These are phyloP conservation scores for Parietichytrium sp. DNA, from an alignment of 108 stramenopile genomes.

Conservation along the genomic window DNA sequence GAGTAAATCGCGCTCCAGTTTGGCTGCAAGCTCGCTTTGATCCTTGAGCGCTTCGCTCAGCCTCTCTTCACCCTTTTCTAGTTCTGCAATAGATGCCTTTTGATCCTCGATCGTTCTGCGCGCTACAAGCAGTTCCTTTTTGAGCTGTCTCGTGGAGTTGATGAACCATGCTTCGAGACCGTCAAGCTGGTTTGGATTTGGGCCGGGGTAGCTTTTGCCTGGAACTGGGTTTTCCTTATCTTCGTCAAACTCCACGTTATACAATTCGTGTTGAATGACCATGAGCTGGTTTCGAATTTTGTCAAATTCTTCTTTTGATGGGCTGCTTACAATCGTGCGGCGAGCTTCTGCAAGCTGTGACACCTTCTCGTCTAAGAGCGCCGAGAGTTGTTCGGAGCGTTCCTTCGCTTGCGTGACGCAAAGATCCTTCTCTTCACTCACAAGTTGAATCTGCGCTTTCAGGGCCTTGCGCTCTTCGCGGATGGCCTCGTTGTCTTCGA, in stretches of 20 bases:
- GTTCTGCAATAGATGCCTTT: background rate
- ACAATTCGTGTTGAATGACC: background rate
- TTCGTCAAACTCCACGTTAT: background rate
- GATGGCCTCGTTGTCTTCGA: background rate
- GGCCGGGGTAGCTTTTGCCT: background rate
- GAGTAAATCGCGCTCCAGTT: conserved; percentile 11
- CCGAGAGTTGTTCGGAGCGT: background rate
- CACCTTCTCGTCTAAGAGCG: background rate
- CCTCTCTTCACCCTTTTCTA: background rate
- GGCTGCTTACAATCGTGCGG: background rate
- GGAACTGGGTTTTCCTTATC: background rate
- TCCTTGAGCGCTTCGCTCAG: conserved; percentile 24
- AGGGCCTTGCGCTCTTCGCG: background rate
- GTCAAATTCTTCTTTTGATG: background rate
- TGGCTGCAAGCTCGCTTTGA: conserved; percentile 20
- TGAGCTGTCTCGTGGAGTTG: conserved; percentile 3
- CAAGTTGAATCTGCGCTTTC: background rate
- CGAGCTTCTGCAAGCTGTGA: background rate
- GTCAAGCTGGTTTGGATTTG: conserved; percentile 2
- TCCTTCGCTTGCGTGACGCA: background rate
- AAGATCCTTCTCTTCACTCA: background rate
- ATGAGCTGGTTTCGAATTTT: background rate
- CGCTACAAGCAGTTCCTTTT: background rate
- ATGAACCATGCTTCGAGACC: conserved; percentile 18
- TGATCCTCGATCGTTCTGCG: conserved; percentile 10